These are phyloP conservation scores for Gynochthodes officinalis DNA, from an alignment of 257 asterid genomes.

Conservation along the genomic window DNA sequence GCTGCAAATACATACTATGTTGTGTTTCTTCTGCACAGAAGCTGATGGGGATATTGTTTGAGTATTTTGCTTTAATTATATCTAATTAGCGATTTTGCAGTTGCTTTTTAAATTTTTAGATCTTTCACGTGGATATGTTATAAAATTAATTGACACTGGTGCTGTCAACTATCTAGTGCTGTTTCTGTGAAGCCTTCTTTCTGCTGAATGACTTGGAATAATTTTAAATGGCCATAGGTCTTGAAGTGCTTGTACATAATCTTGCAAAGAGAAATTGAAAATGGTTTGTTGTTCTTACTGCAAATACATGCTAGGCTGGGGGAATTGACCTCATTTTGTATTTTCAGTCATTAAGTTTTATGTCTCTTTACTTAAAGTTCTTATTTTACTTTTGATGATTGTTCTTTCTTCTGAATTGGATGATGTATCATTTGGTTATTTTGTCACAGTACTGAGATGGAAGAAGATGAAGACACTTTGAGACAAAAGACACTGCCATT, in stretches of 20 bases:
- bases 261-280: background rate
- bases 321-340: background rate
- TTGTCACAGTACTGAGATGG: slow-evolving; percentile 42
- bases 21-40: background rate
- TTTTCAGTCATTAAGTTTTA: background rate
- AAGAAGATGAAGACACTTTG: slow-evolving; percentile 28
- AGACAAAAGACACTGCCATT: slow-evolving; percentile 28
- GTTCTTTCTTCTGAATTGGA: slow-evolving; percentile 7
- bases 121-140: background rate
- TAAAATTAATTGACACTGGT: background rate
- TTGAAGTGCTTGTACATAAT: background rate
- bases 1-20: background rate
- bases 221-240: background rate
- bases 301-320: background rate
- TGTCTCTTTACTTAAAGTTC: background rate
- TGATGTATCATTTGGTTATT: slow-evolving; percentile 24
- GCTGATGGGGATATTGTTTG: background rate
- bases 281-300: background rate
- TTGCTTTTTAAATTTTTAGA: background rate
- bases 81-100: background rate
- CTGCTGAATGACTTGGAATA: background rate
- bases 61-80: background rate
- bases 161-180: background rate
- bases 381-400: slow-evolving; percentile 2
- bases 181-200: background rate